Evolutionary conservation across 306 rosid species (phyloP), one percentile per base, ranked within the genome.

Genomic region (Inga oerstediana): DNA sequence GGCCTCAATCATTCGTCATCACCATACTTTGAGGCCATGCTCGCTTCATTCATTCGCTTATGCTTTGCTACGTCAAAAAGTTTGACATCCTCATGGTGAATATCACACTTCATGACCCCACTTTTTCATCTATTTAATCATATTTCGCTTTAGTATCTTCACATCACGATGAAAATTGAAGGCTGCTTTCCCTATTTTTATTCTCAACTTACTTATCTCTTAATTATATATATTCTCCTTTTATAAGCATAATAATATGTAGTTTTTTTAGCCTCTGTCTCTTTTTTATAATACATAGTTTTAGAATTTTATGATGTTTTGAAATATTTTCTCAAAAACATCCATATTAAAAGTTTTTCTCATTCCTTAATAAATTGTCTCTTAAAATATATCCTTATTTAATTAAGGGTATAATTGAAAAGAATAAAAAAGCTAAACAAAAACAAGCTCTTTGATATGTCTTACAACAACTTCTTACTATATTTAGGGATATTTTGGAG

Each of bases 1-100:
- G 76, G 85, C 64, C 79, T 66, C 71, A 9, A 35, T 35, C 10
- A 30, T 74, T 73, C 77, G 35, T 48, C 61, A 74, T 74, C 17
- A 72, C 6, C 35, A 70, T 13, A 39, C 74, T 70, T 41, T 14
- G 16, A 2, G 68, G 68, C 17, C 17, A 66, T 32, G 44, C 52
- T 8, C 48, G 52, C 3, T 11, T 35, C 73, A 45, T 52, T 16
- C 20, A 43, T 74, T 74, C 27, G 35, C 56, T 74, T 8, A 3
- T 32, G 44, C 39, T 13, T 30, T 32, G 22, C 20, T 13, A 64
- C 39, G 70, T 59, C 39, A 13, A 64, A 64, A 64, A 64, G 70
- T 27, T 22, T 20, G 37, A 24, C 16, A 27, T 24, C 34, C 37
- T 27, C 30, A 16, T 58, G 4, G 30, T 59, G 34, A 10, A 59